Evolutionary conservation across 768 basidiomycete genomes (phyloP).

Genomic region (Holtermanniella nyarrowii): DNA sequence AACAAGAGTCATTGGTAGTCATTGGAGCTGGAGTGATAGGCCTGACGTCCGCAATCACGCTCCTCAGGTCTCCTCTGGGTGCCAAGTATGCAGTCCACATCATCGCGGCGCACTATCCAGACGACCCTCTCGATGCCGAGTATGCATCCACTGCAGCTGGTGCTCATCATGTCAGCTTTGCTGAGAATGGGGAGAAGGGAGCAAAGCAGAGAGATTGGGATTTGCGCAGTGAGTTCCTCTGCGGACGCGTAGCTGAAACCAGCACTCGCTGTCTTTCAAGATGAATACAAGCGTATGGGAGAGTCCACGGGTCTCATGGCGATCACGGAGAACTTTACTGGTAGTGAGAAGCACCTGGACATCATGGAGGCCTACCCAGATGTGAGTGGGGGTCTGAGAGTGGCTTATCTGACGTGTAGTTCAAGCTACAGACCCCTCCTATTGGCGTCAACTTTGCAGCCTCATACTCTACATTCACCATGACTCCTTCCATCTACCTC

Average conservation of each 20-base stretch:
- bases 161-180: conserved; percentile 41
- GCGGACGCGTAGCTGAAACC: not conserved
- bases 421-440: not conserved
- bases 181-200: conserved; percentile 27
- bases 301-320: conserved; percentile 28
- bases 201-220: conserved; percentile 31
- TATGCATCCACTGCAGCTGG: conserved; percentile 37
- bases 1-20: conserved; percentile 22
- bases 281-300: conserved; percentile 19
- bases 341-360: conserved; percentile 30
- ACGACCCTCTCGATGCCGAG: conserved; percentile 25
- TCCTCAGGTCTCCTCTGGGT: conserved; percentile 21
- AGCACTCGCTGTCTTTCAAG: conserved; percentile 35
- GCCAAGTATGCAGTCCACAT: conserved; percentile 19
- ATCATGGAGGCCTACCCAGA: conserved; percentile 38
- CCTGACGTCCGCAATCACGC: conserved; percentile 37
- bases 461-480: conserved; percentile 40
- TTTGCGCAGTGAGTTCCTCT: conserved; percentile 21
- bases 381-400: conserved; percentile 20
- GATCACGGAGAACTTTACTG: conserved; percentile 38
- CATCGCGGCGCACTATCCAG: conserved; percentile 35
- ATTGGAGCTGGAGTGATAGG: conserved; percentile 42
- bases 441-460: conserved; percentile 24
- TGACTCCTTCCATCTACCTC: conserved; percentile 36
- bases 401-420: not conserved